Percentiles rank a stretch among this genome's conserved stretches.
phyloP scores from a whole-genome alignment of 2,329 filamentous ascomycete species.

The Trichoderma sp. region DNA sequence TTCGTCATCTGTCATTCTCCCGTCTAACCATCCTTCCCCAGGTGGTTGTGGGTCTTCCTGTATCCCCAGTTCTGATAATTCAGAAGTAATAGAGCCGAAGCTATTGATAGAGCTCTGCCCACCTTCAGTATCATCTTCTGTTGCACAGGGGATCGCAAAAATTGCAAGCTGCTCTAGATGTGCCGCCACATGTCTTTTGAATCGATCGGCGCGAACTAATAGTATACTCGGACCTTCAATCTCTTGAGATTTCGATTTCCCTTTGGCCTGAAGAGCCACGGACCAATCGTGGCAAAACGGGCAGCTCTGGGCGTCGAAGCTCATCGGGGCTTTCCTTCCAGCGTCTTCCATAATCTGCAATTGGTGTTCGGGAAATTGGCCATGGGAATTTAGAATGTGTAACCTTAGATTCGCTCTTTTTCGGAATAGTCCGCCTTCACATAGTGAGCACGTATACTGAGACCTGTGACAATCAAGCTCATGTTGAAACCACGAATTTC shows the following conservation, averaged over 20 bases:
- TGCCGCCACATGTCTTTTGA: neutral
- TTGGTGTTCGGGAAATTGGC: neutral
- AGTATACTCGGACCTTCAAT: neutral
- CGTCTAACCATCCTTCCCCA: rapidly evolving
- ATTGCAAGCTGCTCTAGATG: neutral
- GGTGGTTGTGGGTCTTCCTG: neutral
- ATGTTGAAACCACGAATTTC: neutral
- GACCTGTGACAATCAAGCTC: neutral
- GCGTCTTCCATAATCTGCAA: neutral
- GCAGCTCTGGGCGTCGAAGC: neutral
- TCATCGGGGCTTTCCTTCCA: neutral
- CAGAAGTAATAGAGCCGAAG: neutral
- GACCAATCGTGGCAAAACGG: neutral
- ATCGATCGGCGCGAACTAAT: neutral
- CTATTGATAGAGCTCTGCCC: neutral
- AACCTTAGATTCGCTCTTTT: neutral
- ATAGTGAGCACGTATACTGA: neutral
- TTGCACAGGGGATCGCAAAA: neutral
- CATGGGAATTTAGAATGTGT: neutral
- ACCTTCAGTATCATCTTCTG: neutral
- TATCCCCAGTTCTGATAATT: rapidly evolving
- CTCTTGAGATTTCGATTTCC: rapidly evolving
- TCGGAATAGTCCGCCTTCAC: neutral
- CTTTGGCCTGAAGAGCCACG: neutral
- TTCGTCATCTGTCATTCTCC: neutral